Evolutionary conservation across 805 yeast genomes (phyloP).

Genomic region (Schwanniomyces sp.): DNA sequence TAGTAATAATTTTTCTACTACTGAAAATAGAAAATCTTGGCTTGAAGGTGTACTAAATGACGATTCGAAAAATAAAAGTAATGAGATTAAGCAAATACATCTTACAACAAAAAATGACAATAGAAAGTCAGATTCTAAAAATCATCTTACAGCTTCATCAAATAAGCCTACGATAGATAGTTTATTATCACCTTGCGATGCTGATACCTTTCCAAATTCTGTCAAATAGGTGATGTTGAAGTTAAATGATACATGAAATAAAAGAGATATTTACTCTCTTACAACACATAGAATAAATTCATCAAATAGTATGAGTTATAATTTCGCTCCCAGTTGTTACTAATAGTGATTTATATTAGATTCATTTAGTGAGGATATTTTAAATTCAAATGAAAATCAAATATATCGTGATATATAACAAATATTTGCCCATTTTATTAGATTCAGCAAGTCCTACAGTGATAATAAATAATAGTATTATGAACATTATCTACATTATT

Average conservation of each 20-base stretch:
- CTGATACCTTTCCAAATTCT: slow-evolving; percentile 9
- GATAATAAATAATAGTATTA: too few species aligned
- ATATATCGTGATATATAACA: too few species aligned
- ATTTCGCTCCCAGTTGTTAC: too few species aligned
- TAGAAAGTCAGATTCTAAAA: neutral
- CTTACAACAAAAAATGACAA: slow-evolving; percentile 2
- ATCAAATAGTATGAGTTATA: too few species aligned
- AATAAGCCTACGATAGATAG: slow-evolving; percentile 32
- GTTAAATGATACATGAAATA: too few species aligned
- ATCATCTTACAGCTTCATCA: neutral
- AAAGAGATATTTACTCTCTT: too few species aligned
- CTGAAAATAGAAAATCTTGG: slow-evolving; percentile 20
- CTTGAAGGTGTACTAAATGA: slow-evolving; percentile 22
- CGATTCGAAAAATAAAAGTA: neutral
- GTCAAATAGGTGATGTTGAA: neutral
- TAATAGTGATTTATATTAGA: too few species aligned
- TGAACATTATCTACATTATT: too few species aligned
- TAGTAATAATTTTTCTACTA: neutral
- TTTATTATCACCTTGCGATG: slow-evolving; percentile 26
- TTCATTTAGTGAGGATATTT: too few species aligned
- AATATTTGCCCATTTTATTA: too few species aligned
- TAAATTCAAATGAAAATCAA: too few species aligned
- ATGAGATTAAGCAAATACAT: neutral
- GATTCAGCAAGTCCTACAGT: too few species aligned
- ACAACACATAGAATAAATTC: neutral